Base-by-base conservation (phyloP, 768 basidiomycete genomes). In the Phylloporus sp. region DNA sequence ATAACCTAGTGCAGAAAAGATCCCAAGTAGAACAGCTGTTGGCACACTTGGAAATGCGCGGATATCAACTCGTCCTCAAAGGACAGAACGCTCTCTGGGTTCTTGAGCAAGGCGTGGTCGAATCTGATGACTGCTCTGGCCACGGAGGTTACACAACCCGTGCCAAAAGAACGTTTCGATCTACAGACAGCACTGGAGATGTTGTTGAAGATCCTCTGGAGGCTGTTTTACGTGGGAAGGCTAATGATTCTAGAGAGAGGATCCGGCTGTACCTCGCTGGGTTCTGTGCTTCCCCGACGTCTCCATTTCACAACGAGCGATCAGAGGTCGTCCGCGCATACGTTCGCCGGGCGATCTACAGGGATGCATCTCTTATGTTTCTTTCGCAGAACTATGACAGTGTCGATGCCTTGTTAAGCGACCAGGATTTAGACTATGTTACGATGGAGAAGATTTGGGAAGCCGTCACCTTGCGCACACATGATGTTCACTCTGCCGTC, bases 31-130 rank as follows among this genome's bases (percentile, higher is more conserved):
- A 73, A 34, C 39, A 39, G 31, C 57, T 71, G 24, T 58, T 73
- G 36, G 42, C 55, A 6, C 55, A 60, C 18, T 64, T 73, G 6
- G 73, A 73, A 54, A 59, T 50, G 38, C 63, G 69, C 4, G 70
- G 69, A 12, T 73, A 71, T 38, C 64, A 67, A 45, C 62, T 73
- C 32, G 63, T 72, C n/a, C 65, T 73, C 32, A 55, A 54, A 20
- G 49, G 56, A 7, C 69, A 72, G 49, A 67, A 72, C 34, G 72
- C 72, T 4, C 47, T 69, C 7, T 73, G 72, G 70, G 73, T 73
- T 20, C 60, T 73, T 16, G 65, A 69, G 8, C 56, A 52, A 24
- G 54, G 61, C 2, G 54, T 52, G 8, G 55, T 50, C n/a, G 45
- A 57, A 27, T 34, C 54, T 16, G 52, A 24, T 35, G 60, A 64